Base-by-base conservation (phyloP, 352 stramenopile species). In the Globisporangium echinulatum region DNA sequence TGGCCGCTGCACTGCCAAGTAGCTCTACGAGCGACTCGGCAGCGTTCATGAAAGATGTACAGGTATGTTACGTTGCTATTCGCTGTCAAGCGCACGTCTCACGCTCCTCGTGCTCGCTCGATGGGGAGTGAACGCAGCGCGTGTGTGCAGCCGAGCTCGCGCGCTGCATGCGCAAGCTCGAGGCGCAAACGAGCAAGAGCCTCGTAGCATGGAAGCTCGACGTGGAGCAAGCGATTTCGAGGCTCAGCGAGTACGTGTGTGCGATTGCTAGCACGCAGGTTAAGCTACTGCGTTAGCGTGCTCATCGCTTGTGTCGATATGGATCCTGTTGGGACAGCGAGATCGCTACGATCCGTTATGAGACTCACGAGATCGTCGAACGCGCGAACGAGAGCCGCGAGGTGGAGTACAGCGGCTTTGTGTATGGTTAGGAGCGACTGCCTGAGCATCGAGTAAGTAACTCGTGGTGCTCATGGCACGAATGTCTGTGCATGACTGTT, bases 121-220 rank as follows among this genome's bases (percentile, higher is more conserved):
- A 25, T 25, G 25, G 25, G 52, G 40, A 17, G 10, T 5, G n/a
- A 4, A 33, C 11, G 11, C 38, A 67, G 61, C 49, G 61, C 11
- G 47, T 64, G 5, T 68, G 62, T 8, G 57, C 57, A 14, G 56
- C 56, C 14, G 56, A 68, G 38, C 59, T 68, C 48, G 57, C 62
- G 46, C 56, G 46, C 5, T 64, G 62, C 37, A 49, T 66, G 25
- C 54, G 49, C 15, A 52, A 50, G 38, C 48, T 66, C 17, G 61
- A 66, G 42, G 5, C 36, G 48, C 49, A 63, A 42, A 39, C 58
- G 5, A 17, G 49, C 4, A 38, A 62, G 42, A 43, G 48, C 33
- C 49, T 63, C n/a, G 11, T n/a, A 9, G 4, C 15, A 33, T 62
- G 60, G 60, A 54, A 52, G 36, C 14, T 38, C 7, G n/a, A 42